Evolutionary conservation across 2,329 filamentous ascomycete species (phyloP).

Genomic region (Coniochaeta sp.): DNA sequence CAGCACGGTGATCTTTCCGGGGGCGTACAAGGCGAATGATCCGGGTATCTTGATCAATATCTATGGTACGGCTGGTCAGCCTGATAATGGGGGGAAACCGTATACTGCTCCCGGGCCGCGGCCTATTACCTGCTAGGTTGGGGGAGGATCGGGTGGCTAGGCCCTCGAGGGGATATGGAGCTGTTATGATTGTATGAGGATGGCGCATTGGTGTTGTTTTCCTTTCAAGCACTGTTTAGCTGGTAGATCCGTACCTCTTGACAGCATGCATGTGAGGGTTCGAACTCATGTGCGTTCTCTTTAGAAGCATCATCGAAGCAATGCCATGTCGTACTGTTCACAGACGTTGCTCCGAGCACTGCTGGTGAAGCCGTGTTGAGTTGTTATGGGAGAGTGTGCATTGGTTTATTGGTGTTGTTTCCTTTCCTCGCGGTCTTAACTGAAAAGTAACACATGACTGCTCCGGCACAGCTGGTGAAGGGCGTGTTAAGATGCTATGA

Average conservation of each 20-base stretch:
- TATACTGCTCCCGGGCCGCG: constrained; percentile 31
- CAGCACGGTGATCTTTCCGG: constrained; percentile 36
- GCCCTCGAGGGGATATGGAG: background rate
- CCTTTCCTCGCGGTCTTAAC: no score
- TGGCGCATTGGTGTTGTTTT: background rate
- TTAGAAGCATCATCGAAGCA: no score
- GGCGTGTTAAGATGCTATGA: no score
- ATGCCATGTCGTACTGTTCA: no score
- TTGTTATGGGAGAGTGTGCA: no score
- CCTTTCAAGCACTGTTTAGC: background rate
- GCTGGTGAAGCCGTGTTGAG: no score
- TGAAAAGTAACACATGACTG: no score
- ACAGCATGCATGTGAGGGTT: background rate
- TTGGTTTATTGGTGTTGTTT: no score
- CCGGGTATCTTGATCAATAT: constrained; percentile 40
- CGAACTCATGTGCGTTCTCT: no score
- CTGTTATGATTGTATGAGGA: background rate
- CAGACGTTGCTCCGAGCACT: no score
- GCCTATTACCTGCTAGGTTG: constrained; percentile 22
- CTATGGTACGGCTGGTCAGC: constrained; percentile 32
- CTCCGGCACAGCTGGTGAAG: no score
- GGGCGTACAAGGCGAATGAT: constrained; percentile 34
- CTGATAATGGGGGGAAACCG: constrained; percentile 32
- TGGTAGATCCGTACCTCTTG: background rate
- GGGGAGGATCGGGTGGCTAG: no score